Evolutionary conservation across 148 eudicot species (phyloP), one percentile per base, ranked within the genome.

Genomic region (Talinum fruticosum): DNA sequence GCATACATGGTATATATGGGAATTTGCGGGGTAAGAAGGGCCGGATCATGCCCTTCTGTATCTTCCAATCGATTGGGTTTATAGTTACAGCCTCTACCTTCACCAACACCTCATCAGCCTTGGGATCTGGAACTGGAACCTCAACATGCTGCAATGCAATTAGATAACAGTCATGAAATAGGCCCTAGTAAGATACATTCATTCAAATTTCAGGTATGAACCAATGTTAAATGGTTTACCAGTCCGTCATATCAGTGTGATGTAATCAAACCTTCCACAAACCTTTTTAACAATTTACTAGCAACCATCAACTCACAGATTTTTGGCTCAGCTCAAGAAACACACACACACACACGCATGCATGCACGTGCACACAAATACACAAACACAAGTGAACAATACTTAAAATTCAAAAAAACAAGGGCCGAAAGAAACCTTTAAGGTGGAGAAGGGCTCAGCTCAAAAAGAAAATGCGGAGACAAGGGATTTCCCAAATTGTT

Each of bases 51-150:
- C 92, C 91, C 65, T 83, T 84, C 80, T 92, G 93, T 35, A 91
- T 85, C 76, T 88, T 94, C 88, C 92, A 89, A 77, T 94, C 97
- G 78, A 84, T 2, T 13, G 97, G 95, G 81, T 94, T 94, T 28
- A 94, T 66, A 73, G 87, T 87, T 36, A 85, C 84, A 38, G 98
- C 98, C 83, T 94, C 95, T 75, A 94, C 44, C 76, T 90, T 94
- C 14, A 94, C 35, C 71, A 94, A 81, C 67, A 92, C 87, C 74
- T 94, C 95, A 76, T 81, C 92, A 62, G 79, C 79, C 45, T 75
- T 88, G 14, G 97, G 93, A 65, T 73, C 84, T 75, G 97, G 98
- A 72, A 92, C 74, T 59, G 95, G 87, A 79, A 86, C 79, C 82
- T 94, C 89, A 62, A 87, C 97, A 80, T 90, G 93, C 98, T 94